Base-by-base conservation (phyloP, 768 basidiomycete species). In the Kwoniella botswanensis region DNA sequence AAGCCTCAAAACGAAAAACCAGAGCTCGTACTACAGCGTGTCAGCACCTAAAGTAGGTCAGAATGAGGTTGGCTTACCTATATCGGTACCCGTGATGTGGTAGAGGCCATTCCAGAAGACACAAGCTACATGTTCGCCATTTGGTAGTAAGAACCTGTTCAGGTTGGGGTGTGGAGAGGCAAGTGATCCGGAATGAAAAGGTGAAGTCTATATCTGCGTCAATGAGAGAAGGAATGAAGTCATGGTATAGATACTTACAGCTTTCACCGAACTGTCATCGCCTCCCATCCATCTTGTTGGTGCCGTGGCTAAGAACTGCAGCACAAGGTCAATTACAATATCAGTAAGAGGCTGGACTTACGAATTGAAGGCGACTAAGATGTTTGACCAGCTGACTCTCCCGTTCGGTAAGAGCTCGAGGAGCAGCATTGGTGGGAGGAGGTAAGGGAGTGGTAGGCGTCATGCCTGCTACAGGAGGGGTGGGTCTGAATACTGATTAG, bases 21-120 rank as follows among this genome's bases (percentile, higher is more conserved):
- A 98, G 86, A 4, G 94, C 93, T 73, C 95, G 88, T 41, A 98
- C 94, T 84, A 68, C 3, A 41, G n/a, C 12, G 24, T 13, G 50
- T 70, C 64, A 57, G 56, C 15, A 53, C 3, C 24, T 62, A 41
- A 62, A 11, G 17, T 5, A 13, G 3, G 2, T n/a, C 46, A 63
- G 44, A 21, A 22, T 12, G 26, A 41, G 6, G 1, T 44, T 50
- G 41, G 9, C 60, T 69, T 41, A 84, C 83, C 82, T 81, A 98
- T 97, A 84, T 98, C 95, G 6, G 95, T 98, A 42, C 95, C 95
- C 2, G 94, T 96, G 84, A 98, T 93, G 80, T 96, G 93, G 80
- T 93, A 94, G 42, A 92, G 87, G 7, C 93, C 91, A 61, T 90
- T 89, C 95, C 95, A 98, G 18, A 93, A 87, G 11, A 97, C 92